Evolutionary conservation across 768 basidiomycete species (phyloP), one percentile per base, ranked within the genome.

Genomic region (Tephrocybe sp.): DNA sequence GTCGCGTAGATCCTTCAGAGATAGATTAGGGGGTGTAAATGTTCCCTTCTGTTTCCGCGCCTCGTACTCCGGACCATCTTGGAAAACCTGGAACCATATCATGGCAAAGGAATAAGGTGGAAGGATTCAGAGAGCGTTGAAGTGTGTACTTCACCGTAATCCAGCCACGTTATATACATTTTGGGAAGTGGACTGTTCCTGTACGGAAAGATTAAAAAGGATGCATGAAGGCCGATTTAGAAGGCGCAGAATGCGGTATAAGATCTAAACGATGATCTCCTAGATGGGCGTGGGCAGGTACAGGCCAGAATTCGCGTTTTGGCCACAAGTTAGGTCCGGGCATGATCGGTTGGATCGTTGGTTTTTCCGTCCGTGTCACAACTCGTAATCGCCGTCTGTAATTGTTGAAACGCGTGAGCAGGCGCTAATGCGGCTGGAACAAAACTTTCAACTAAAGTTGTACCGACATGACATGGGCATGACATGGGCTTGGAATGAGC

Each of bases 11-110:
- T 76, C 67, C 47, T 74, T 75, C 38, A 78, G 49, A 15, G 68
- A 69, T 19, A 72, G n/a, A 47, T 71, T 64, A 4, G 77, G 75
- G 4, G 74, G 76, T 5, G 65, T 60, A 54, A 78, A 78, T 0
- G 65, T 58, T 22, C 60, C 57, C 44, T 63, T 70, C 21, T 60
- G 60, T 51, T 63, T 72, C 26, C 77, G 68, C n/a, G 69, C 67
- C 52, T 75, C 71, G 56, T 75, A 79, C 68, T 79, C 79, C 18
- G 76, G 75, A 24, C 76, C 71, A 52, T 79, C 76, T 47, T 68
- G 65, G 39, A 78, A 74, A 24, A 69, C 59, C 54, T 74, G 73
- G 48, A 66, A 73, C 73, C 73, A 74, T 30, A 60, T 48, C 73
- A 75, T 73, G 47, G 30, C 9, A 13, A 30, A 31, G 5, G 53